Base-by-base conservation (phyloP, 345 rosid genomes). In the Boechera divaricarpa region DNA sequence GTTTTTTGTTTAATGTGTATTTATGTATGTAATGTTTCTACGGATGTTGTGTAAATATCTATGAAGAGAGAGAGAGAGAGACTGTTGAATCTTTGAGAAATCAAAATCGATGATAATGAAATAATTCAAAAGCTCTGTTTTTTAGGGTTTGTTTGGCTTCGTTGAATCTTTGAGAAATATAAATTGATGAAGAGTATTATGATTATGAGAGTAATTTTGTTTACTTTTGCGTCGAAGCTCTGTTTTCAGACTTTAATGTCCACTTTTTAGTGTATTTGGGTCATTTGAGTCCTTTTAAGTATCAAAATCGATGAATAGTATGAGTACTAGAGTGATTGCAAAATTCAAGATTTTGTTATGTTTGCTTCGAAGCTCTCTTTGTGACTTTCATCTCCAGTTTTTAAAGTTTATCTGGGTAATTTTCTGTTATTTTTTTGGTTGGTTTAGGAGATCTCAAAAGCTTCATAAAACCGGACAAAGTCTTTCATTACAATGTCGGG, bases 21-120 rank as follows among this genome's bases (percentile, higher is more conserved):
- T 16, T 16, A 16, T 69, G 10, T 49, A 64, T 77, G 44, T 69
- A 11, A 63, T 35, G 33, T 78, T 47, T 49, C 74, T 36, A 71
- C 2, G 48, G 62, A 66, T 52, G 44, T 28, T 49, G 39, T 72
- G 77, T 78, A 78, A 78, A 78, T 78, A 73, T 78, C 13, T 65
- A 38, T 57, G 60, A 42, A 1, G 55, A 49, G 69, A 49, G 44
- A 49, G 53, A 1, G 62, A 51, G 79, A 16, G 63, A 42, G 52
- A 0, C 0, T 63, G 51, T 63, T 77, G 35, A 48, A 48, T 55
- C 21, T 36, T 70, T 77, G 66, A 47, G 76, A 42, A 61, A 61
- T 26, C 4, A 61, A 62, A 70, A 8, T 35, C 31, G 51, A 35
- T 21, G 56, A 76, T 51, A 2, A 12, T 56, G 21, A 70, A 21